These are phyloP conservation scores for Pseudevernia furfuracea DNA, from an alignment of 495 filamentous ascomycete species.

Conservation along the genomic window DNA sequence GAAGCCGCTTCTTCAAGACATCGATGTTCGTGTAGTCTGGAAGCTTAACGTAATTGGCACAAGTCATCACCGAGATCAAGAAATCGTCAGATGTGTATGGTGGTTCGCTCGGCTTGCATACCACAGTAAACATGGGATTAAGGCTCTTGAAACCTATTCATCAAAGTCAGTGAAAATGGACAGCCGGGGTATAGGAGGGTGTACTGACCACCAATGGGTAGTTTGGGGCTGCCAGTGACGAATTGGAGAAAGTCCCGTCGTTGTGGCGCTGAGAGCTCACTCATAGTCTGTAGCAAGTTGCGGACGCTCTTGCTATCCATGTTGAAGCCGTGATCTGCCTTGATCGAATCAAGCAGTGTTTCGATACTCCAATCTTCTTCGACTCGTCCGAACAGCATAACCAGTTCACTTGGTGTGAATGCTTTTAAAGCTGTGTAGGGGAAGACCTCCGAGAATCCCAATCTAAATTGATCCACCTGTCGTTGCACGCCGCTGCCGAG, in stretches of 20 bases:
- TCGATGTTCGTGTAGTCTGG: conserved; percentile 86
- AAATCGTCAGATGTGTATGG: conserved; percentile 96
- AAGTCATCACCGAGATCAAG: conserved; percentile 97
- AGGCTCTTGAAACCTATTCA: conserved; percentile 83
- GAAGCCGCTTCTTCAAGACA: conserved; percentile 65
- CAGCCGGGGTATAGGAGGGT: neutral
- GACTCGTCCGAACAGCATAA: conserved; percentile 86
- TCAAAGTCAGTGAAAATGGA: neutral
- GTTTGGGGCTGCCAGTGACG: conserved; percentile 94
- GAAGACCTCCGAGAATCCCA: conserved; percentile 93
- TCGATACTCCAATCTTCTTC: conserved; percentile 98
- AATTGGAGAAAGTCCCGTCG: conserved; percentile 97
- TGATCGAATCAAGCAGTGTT: conserved; percentile 96
- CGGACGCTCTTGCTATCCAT: conserved; percentile 97
- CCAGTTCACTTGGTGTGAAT: conserved; percentile 94
- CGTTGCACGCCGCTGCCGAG: conserved; percentile 76
- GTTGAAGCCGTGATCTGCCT: conserved; percentile 99
- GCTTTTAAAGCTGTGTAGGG: conserved; percentile 85
- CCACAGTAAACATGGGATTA: conserved; percentile 96
- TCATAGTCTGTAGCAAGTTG: conserved; percentile 93
- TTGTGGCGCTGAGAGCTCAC: conserved; percentile 64
- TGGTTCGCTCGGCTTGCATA: conserved; percentile 94
- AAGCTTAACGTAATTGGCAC: conserved; percentile 97
- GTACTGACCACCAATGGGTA: conserved; percentile 88
- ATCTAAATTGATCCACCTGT: conserved; percentile 86